Evolutionary conservation across 768 basidiomycete species (phyloP).

Genomic region (Trametes gibbosa): DNA sequence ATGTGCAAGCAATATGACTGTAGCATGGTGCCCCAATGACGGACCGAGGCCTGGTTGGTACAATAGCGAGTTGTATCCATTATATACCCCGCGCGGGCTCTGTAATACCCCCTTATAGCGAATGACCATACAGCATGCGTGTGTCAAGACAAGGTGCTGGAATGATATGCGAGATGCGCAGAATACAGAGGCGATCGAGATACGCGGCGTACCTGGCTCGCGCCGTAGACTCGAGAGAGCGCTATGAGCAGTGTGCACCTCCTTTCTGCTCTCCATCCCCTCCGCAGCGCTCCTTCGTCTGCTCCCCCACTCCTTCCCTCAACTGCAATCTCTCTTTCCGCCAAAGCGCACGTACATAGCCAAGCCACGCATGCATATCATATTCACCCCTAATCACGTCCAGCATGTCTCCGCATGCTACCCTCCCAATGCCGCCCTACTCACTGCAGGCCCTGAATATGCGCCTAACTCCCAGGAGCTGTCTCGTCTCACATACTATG

Average conservation of each 20-base stretch:
- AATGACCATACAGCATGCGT: too few species aligned
- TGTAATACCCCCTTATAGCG: too few species aligned
- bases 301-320: slow-evolving; percentile 14
- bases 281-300: not conserved
- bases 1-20: not conserved
- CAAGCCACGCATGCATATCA: slow-evolving; percentile 56
- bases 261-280: too few species aligned
- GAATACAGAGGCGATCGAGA: not conserved
- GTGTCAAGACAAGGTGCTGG: too few species aligned
- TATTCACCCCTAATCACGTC: slow-evolving; percentile 82
- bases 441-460: slow-evolving; percentile 74
- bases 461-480: slow-evolving; percentile 82
- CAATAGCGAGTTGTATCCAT: not conserved
- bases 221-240: not conserved
- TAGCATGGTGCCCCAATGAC: not conserved
- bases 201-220: not conserved
- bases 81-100: not conserved
- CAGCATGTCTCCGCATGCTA: slow-evolving; percentile 84
- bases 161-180: too few species aligned
- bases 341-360: slow-evolving; percentile 36
- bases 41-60: not conserved
- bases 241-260: slow-evolving; percentile 1
- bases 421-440: slow-evolving; percentile 71
- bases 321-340: slow-evolving; percentile 30
- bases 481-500: slow-evolving; percentile 83